Conservation (phyloP, 2,329 filamentous ascomycete species). For the Fusarium fujikuroi region DNA sequence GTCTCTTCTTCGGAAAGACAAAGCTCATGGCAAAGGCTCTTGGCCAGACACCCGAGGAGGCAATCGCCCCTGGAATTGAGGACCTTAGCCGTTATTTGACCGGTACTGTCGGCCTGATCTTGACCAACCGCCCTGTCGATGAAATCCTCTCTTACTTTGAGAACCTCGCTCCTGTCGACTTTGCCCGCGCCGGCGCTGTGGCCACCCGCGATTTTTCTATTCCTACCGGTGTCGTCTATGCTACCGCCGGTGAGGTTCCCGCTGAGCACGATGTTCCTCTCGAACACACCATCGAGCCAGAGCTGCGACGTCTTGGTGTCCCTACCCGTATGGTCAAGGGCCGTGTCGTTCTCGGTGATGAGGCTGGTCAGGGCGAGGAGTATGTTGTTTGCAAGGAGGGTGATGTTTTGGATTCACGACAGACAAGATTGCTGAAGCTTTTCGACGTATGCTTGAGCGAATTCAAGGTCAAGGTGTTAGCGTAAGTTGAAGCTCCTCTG, state of each 20-base stretch:
- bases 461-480: conserved; percentile 84
- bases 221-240: conserved; percentile 84
- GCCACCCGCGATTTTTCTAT: conserved; percentile 82
- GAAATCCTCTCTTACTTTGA: conserved; percentile 79
- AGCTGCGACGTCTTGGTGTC: conserved; percentile 87
- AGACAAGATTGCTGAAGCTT: conserved; percentile 93
- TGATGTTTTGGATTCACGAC: conserved; percentile 85
- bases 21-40: conserved; percentile 98
- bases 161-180: conserved; percentile 81
- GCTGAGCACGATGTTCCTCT: conserved; percentile 85
- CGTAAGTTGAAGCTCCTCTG: conserved; percentile 60
- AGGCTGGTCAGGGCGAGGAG: conserved; percentile 62
- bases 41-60: conserved; percentile 79
- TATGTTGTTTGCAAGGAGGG: conserved; percentile 88
- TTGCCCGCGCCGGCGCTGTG: conserved; percentile 84
- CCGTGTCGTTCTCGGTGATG: conserved; percentile 77
- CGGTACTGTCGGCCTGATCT: conserved; percentile 89
- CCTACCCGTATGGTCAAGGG: conserved; percentile 91
- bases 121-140: conserved; percentile 79
- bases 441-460: conserved; percentile 92
- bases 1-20: conserved; percentile 98
- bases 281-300: conserved; percentile 89
- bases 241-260: conserved; percentile 81
- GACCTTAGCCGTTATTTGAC: conserved; percentile 74
- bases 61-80: conserved; percentile 82